phyloP scores from a whole-genome alignment of 495 filamentous ascomycete genomes.

The Hypoxylon fuscum region DNA sequence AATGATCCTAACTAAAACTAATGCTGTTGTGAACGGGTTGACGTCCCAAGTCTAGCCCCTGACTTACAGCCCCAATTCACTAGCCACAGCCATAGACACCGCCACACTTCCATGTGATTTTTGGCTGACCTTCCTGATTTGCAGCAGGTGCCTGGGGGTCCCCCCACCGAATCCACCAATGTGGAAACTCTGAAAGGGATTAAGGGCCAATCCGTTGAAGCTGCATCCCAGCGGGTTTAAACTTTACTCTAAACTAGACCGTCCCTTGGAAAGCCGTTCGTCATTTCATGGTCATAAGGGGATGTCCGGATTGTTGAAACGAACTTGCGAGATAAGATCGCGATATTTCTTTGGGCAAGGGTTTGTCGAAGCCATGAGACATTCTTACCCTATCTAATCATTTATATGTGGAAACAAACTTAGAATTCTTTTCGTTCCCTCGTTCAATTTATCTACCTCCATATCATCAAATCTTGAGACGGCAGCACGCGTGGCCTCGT shows the following conservation, averaged over 20 bases:
- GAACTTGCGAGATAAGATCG: constrained; percentile 19
- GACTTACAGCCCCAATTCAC: background rate
- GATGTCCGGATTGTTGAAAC: constrained; percentile 29
- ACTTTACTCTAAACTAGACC: constrained; percentile 1
- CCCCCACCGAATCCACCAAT: too few species aligned
- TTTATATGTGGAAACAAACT: constrained; percentile 20
- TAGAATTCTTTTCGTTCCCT: constrained; percentile 25
- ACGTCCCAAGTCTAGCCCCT: too few species aligned
- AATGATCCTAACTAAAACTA: too few species aligned
- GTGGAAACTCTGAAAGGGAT: too few species aligned
- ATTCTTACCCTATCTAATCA: background rate
- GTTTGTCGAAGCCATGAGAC: constrained; percentile 21
- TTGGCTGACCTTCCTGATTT: constrained; percentile 12
- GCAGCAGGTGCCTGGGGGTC: too few species aligned
- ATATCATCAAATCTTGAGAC: background rate
- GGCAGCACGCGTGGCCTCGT: constrained; percentile 15
- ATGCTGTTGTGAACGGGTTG: too few species aligned
- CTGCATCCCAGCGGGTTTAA: background rate
- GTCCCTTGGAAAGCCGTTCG: too few species aligned
- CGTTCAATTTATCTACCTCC: constrained; percentile 6
- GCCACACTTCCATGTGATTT: constrained; percentile 10
- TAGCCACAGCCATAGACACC: background rate
- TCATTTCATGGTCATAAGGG: constrained; percentile 11
- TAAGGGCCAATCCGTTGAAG: too few species aligned
- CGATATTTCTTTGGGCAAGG: constrained; percentile 1